These are phyloP conservation scores for Paraphaeosphaeria sporulosa DNA, from an alignment of 2,329 filamentous ascomycete species.

Conservation along the genomic window DNA sequence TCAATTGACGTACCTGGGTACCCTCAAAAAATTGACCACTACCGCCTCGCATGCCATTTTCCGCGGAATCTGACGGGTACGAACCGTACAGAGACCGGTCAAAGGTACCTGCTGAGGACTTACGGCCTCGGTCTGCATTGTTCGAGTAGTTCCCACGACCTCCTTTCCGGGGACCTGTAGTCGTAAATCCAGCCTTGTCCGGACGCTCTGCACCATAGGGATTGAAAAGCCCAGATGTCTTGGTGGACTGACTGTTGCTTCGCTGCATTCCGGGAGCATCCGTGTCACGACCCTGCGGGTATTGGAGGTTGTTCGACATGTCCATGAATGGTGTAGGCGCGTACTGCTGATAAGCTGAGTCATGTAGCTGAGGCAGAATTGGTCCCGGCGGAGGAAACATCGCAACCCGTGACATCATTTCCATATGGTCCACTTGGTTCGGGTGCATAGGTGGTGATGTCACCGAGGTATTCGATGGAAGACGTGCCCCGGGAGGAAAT, in stretches of 20 bases:
- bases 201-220: slow-evolving; percentile 34
- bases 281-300: slow-evolving; percentile 17
- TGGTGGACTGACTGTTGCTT: slow-evolving; percentile 19
- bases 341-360: slow-evolving; percentile 24
- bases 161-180: slow-evolving; percentile 16
- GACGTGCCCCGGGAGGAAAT: slow-evolving; percentile 21
- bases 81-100: slow-evolving; percentile 20
- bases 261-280: slow-evolving; percentile 21
- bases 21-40: slow-evolving; percentile 17
- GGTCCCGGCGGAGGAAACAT: slow-evolving; percentile 21
- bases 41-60: slow-evolving; percentile 11
- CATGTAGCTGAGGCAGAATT: slow-evolving; percentile 18
- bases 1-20: slow-evolving; percentile 1
- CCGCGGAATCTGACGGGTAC: slow-evolving; percentile 14
- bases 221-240: slow-evolving; percentile 30
- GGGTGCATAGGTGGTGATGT: slow-evolving; percentile 21
- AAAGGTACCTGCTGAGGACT: slow-evolving; percentile 26
- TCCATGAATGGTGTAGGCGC: slow-evolving; percentile 31
- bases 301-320: slow-evolving; percentile 37
- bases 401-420: slow-evolving; percentile 18
- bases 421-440: slow-evolving; percentile 21
- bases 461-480: slow-evolving; percentile 20
- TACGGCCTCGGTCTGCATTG: slow-evolving; percentile 27
- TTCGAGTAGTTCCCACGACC: slow-evolving; percentile 22
- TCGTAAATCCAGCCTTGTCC: slow-evolving; percentile 32